A percentile compares a stretch with the other conserved stretches of the same genome.
phyloP scores from a whole-genome alignment of 257 asterid genomes.

The Oldenlandia corymbosa region DNA sequence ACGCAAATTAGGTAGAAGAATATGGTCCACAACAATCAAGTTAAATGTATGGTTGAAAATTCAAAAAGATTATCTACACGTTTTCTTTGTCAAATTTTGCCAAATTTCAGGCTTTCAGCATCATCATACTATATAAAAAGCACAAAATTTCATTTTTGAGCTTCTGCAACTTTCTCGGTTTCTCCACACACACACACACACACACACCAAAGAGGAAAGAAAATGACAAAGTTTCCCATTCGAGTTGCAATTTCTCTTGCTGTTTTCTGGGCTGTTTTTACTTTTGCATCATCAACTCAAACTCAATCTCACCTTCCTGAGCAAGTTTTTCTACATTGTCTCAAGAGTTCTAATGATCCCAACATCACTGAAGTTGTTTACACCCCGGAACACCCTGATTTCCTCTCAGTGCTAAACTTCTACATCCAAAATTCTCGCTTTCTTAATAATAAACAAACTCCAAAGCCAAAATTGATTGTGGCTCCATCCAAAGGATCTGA shows the following conservation, averaged over 20 bases:
- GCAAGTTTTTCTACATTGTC: neutral
- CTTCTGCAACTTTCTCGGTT: too few species aligned
- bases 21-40: too few species aligned
- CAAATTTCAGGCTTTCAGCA: too few species aligned
- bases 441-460: neutral
- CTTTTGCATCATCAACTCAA: neutral
- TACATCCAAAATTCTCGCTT: conserved; percentile 1
- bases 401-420: neutral
- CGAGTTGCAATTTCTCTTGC: neutral
- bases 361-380: neutral
- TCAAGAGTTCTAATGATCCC: neutral
- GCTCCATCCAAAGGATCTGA: conserved; percentile 2
- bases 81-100: too few species aligned
- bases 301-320: neutral
- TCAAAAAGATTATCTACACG: too few species aligned
- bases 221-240: neutral
- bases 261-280: neutral
- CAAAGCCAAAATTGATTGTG: neutral
- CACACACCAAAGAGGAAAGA: too few species aligned
- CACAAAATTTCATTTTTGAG: too few species aligned
- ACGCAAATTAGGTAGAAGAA: too few species aligned
- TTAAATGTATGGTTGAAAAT: too few species aligned
- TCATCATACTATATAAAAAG: too few species aligned
- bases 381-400: neutral
- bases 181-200: too few species aligned